Evolutionary conservation across 805 yeast genomes (phyloP).

Genomic region (Lipomyces mesembrius): DNA sequence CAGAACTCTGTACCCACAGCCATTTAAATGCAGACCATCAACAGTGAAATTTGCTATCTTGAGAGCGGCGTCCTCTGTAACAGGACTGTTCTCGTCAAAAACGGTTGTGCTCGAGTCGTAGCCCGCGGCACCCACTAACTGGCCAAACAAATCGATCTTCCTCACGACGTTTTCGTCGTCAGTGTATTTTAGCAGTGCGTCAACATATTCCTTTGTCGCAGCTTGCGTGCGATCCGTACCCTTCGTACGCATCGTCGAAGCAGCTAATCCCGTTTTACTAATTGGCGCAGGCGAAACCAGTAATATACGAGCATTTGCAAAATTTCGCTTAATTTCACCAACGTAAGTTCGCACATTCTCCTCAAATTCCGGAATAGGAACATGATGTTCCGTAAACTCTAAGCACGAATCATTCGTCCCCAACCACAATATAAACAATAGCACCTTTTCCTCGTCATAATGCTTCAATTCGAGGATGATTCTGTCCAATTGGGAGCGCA

Average conservation of each 20-base stretch:
- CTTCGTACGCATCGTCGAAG: slow-evolving; percentile 22
- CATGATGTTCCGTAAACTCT: slow-evolving; percentile 29
- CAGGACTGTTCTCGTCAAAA: background rate
- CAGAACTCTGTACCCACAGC: slow-evolving; percentile 36
- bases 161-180: slow-evolving; percentile 5
- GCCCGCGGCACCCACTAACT: slow-evolving; percentile 35
- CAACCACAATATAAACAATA: slow-evolving; percentile 36
- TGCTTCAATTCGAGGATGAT: slow-evolving; percentile 21
- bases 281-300: slow-evolving; percentile 34
- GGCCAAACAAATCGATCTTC: slow-evolving; percentile 23
- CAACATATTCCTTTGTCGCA: slow-evolving; percentile 26
- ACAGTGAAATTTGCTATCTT: slow-evolving; percentile 18
- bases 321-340: slow-evolving; percentile 5
- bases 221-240: slow-evolving; percentile 30
- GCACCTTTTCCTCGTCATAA: slow-evolving; percentile 10
- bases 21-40: slow-evolving; percentile 41
- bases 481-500: slow-evolving; percentile 32
- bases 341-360: slow-evolving; percentile 15
- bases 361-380: slow-evolving; percentile 14
- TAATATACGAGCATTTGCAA: slow-evolving; percentile 21
- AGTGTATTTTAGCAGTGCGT: slow-evolving; percentile 18
- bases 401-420: slow-evolving; percentile 36
- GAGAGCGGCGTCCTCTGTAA: slow-evolving; percentile 10
- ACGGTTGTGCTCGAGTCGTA: slow-evolving; percentile 18
- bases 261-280: slow-evolving; percentile 16